Evolutionary conservation across 306 rosid species (phyloP), one percentile per base, ranked within the genome.

Genomic region (Spatholobus suberectus): DNA sequence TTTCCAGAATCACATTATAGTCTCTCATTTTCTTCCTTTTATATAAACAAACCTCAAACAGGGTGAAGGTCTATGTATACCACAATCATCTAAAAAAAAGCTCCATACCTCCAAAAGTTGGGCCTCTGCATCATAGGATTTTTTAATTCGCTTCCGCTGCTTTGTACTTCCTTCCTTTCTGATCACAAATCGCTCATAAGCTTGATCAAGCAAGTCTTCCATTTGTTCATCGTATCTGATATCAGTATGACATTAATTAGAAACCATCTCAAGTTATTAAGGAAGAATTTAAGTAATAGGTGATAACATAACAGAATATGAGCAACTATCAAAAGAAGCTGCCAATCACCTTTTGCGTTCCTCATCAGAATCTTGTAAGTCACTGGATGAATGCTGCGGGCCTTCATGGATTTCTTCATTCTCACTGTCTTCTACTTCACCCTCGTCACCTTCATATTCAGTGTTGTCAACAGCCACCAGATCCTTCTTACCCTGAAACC

Each of bases 401-500:
- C 77, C 80, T 80, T 76, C 72, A 43, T 73, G 80, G 21, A 15
- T 77, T 57, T 83, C 89, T 67, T 89, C 91, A 62, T 84, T 84
- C 38, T 90, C 98, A 73, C 87, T 78, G 73, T 84, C 94, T 52
- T 79, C 88, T 37, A 62, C 3, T 54, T 84, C 87, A 81, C 59
- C 92, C 58, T 85, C 90, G 40, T 85, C 92, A 46, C 76, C 94
- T 59, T 91, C 97, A 85, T 88, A 86, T 75, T 91, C 99, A 12
- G 89, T 88, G 73, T 93, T 76, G 77, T 92, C 98, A 71, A 96
- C 87, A 2, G 90, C 90, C 15, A 54, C 90, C 37, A 96, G 87
- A 83, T 91, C 99, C 52, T 94, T 96, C 90, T 96, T 96, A 78
- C 96, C 98, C 99, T 96, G 89, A 72, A 61, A 32, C 54, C 43